A percentile compares a stretch with the other conserved stretches of the same genome.
These are phyloP conservation scores for Zygotorulaspora danielsina DNA, from an alignment of 805 yeast genomes.

Conservation along the genomic window DNA sequence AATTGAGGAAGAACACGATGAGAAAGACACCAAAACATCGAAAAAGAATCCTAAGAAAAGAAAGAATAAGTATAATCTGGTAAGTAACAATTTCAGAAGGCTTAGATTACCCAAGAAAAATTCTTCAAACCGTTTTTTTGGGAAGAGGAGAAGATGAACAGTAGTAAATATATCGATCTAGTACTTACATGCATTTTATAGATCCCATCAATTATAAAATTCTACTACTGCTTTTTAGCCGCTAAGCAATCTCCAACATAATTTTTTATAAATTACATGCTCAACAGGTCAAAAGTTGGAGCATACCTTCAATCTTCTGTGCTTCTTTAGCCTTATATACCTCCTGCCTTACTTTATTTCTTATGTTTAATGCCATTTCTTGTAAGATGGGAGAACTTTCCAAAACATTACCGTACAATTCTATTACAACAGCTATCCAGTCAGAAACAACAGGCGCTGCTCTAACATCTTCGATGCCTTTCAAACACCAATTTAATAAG, in stretches of 20 bases:
- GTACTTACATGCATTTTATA: constrained; percentile 1
- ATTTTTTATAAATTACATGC: background rate
- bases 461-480: constrained; percentile 74
- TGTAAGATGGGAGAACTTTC: constrained; percentile 75
- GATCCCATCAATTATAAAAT: background rate
- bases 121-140: constrained; percentile 41
- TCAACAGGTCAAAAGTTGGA: constrained; percentile 64
- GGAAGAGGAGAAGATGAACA: constrained; percentile 29
- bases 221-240: no score
- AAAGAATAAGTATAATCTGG: constrained; percentile 32
- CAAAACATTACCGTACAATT: constrained; percentile 70
- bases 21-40: background rate
- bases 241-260: no score
- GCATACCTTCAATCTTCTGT: constrained; percentile 86
- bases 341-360: constrained; percentile 60
- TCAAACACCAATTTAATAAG: constrained; percentile 74
- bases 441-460: constrained; percentile 57
- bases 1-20: constrained; percentile 28
- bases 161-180: no score
- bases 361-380: constrained; percentile 59
- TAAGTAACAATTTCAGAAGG: constrained; percentile 49
- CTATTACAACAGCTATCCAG: constrained; percentile 66
- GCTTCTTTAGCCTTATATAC: constrained; percentile 81
- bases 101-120: constrained; percentile 49
- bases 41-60: constrained; percentile 18